These are phyloP conservation scores for Pseudocercospora eumusae DNA, from an alignment of 2,329 filamentous ascomycete species.

Conservation along the genomic window DNA sequence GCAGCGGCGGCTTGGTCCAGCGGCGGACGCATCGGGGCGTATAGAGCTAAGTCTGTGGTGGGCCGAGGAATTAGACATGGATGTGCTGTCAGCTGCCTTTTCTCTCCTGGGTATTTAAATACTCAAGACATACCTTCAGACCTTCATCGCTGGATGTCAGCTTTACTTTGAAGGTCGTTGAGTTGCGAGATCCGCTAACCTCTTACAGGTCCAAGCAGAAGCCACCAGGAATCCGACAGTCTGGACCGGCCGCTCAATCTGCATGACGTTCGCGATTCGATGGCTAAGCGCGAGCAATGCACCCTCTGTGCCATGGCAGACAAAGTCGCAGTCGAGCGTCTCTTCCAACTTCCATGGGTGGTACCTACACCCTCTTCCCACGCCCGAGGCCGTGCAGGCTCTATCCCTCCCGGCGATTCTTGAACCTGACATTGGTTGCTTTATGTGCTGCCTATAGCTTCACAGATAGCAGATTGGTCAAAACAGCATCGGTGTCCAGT, in stretches of 20 bases:
- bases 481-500: too few species aligned
- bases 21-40: constrained; percentile 1
- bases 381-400: too few species aligned
- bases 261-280: neutral
- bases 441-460: too few species aligned
- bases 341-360: neutral
- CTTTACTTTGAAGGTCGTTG: constrained; percentile 4
- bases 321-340: neutral
- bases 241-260: constrained; percentile 2
- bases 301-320: neutral
- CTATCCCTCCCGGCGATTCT: too few species aligned
- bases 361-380: too few species aligned
- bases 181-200: constrained; percentile 7
- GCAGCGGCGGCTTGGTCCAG: neutral
- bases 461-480: too few species aligned
- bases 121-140: neutral
- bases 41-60: constrained; percentile 1
- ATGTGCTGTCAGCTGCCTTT: constrained; percentile 1
- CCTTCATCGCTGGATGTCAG: neutral
- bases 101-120: neutral
- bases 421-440: too few species aligned
- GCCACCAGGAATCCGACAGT: constrained; percentile 10
- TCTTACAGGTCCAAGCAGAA: constrained; percentile 4
- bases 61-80: neutral
- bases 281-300: neutral